These are phyloP conservation scores for Exophiala bonariae DNA, from an alignment of 2,329 filamentous ascomycete species.

Conservation along the genomic window DNA sequence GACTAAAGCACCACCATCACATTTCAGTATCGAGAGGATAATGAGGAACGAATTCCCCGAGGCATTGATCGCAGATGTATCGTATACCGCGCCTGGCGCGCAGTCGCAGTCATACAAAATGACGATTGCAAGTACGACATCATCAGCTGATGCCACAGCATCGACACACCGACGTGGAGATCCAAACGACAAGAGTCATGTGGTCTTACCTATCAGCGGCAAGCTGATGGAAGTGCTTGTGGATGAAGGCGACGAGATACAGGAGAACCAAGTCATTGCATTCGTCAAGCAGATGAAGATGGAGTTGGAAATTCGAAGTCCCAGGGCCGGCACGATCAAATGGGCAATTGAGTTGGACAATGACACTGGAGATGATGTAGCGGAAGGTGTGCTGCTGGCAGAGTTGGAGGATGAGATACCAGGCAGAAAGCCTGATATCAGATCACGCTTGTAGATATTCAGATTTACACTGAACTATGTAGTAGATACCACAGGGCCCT, in stretches of 20 bases:
- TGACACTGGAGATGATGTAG: constrained; percentile 52
- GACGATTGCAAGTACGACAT: constrained; percentile 46
- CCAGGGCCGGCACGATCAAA: constrained; percentile 46
- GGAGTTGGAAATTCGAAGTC: constrained; percentile 63
- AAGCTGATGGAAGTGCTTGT: constrained; percentile 62
- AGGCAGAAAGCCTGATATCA: constrained; percentile 1
- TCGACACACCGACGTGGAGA: constrained; percentile 51
- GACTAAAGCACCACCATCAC: constrained; percentile 40
- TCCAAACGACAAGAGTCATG: constrained; percentile 50
- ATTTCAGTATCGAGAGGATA: constrained; percentile 55
- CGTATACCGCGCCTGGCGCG: constrained; percentile 44
- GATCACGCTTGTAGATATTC: neutral
- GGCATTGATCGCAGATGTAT: constrained; percentile 54
- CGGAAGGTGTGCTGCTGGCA: constrained; percentile 45
- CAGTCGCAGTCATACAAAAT: constrained; percentile 45
- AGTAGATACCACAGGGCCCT: neutral
- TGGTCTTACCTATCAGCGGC: constrained; percentile 59
- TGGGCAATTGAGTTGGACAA: constrained; percentile 58
- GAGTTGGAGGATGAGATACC: neutral
- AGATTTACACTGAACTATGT: neutral
- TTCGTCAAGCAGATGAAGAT: constrained; percentile 70
- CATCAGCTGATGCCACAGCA: constrained; percentile 37
- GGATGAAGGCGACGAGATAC: constrained; percentile 50
- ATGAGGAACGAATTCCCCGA: constrained; percentile 62
- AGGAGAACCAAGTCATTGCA: constrained; percentile 54